These are phyloP conservation scores for Hyphochytrium catenoides DNA, from an alignment of 352 stramenopile genomes.

Conservation along the genomic window DNA sequence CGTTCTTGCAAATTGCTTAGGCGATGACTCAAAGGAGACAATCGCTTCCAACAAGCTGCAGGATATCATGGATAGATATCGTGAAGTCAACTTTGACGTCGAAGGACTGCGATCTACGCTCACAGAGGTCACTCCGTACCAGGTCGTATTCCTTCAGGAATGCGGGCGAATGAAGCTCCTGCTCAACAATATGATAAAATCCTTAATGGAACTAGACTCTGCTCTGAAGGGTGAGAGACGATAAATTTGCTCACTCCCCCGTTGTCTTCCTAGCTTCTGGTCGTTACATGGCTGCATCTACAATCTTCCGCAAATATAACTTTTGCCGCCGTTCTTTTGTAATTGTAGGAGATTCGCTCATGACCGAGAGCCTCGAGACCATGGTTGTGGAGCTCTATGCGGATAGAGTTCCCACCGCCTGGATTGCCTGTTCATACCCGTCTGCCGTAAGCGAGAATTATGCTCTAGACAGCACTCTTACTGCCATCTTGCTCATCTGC, in stretches of 20 bases:
- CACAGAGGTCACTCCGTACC: constrained; percentile 64
- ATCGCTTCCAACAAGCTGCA: constrained; percentile 56
- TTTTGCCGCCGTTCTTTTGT: no score
- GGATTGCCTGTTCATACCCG: constrained; percentile 43
- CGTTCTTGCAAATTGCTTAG: no score
- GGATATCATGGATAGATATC: constrained; percentile 68
- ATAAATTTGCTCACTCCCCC: no score
- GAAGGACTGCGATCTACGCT: constrained; percentile 22
- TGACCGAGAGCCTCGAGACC: constrained; percentile 59
- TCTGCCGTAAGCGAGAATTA: no score
- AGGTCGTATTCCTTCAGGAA: constrained; percentile 69
- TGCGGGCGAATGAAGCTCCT: constrained; percentile 64
- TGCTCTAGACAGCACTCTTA: no score
- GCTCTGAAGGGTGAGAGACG: no score
- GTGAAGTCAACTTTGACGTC: constrained; percentile 55
- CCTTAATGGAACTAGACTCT: constrained; percentile 51
- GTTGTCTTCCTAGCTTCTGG: no score
- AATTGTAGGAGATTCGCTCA: constrained; percentile 65
- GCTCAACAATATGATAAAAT: constrained; percentile 38
- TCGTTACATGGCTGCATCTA: no score
- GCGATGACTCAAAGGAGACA: constrained; percentile 44
- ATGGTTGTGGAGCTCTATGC: constrained; percentile 48
- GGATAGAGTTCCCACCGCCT: constrained; percentile 35
- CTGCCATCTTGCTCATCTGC: no score
- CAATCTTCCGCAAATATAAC: no score